These are phyloP conservation scores for Geotrichum ghanense DNA, from an alignment of 805 yeast genomes.

Conservation along the genomic window DNA sequence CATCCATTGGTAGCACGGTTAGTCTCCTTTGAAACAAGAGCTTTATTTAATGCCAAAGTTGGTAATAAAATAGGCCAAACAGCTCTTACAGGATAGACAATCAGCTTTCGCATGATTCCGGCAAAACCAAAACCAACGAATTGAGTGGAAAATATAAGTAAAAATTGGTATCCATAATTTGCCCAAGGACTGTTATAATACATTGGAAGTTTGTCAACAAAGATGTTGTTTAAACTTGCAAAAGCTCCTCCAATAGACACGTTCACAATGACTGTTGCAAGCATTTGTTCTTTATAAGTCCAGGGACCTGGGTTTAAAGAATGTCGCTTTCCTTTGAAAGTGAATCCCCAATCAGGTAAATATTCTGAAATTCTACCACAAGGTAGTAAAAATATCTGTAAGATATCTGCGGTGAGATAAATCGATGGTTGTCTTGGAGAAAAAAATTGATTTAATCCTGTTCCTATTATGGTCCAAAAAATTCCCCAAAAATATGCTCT, in stretches of 20 bases:
- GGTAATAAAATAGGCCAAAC: slow-evolving; percentile 47
- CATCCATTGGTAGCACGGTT: slow-evolving; percentile 45
- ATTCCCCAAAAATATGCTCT: slow-evolving; percentile 43
- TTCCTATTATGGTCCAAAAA: slow-evolving; percentile 39
- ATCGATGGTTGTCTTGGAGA: slow-evolving; percentile 42
- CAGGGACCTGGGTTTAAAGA: slow-evolving; percentile 53
- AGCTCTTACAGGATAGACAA: slow-evolving; percentile 39
- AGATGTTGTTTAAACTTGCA: slow-evolving; percentile 6
- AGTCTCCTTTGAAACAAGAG: slow-evolving; percentile 31
- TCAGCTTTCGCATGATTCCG: slow-evolving; percentile 47
- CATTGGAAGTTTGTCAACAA: slow-evolving; percentile 10
- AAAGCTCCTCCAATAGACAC: slow-evolving; percentile 17
- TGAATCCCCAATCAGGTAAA: slow-evolving; percentile 37
- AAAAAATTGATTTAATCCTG: slow-evolving; percentile 29
- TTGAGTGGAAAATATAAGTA: slow-evolving; percentile 44
- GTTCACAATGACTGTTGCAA: slow-evolving; percentile 36
- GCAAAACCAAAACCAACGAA: slow-evolving; percentile 60
- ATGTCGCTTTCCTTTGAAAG: slow-evolving; percentile 28
- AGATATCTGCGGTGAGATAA: slow-evolving; percentile 36
- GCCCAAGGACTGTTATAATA: slow-evolving; percentile 19
- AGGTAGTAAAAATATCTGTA: slow-evolving; percentile 50
- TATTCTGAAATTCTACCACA: slow-evolving; percentile 34
- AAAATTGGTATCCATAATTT: slow-evolving; percentile 39
- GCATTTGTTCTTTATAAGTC: slow-evolving; percentile 53
- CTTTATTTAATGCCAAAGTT: slow-evolving; percentile 36